Evolutionary conservation across 164 flowering plant genomes (phyloP).

Genomic region (Euptelea pleiosperma): DNA sequence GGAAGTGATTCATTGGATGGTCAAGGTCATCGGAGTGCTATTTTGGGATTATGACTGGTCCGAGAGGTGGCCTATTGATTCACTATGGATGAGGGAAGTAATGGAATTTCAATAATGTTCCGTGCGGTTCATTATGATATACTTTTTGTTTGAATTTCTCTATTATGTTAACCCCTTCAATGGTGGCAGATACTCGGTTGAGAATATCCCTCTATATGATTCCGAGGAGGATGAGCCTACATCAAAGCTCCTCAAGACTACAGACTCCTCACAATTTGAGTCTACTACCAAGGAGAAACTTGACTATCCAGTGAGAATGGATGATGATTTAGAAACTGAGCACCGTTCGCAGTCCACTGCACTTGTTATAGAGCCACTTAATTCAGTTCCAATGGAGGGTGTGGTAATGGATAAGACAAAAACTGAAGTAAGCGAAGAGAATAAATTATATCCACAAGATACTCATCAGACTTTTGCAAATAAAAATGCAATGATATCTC

Average conservation of each 20-base stretch:
- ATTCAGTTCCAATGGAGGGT: slow-evolving; percentile 37
- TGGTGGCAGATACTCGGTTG: slow-evolving; percentile 68
- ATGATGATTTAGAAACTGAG: slow-evolving; percentile 19
- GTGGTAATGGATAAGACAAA: slow-evolving; percentile 25
- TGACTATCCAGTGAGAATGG: slow-evolving; percentile 25
- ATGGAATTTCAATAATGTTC: background rate
- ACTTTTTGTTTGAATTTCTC: background rate
- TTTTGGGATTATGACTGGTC: no score
- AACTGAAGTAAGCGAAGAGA: slow-evolving; percentile 38
- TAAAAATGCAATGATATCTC: slow-evolving; percentile 52
- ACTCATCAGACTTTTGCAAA: slow-evolving; percentile 36
- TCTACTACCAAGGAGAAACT: slow-evolving; percentile 11
- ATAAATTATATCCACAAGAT: slow-evolving; percentile 26
- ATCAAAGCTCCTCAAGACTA: slow-evolving; percentile 27
- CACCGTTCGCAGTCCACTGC: slow-evolving; percentile 26
- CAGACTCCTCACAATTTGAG: slow-evolving; percentile 22
- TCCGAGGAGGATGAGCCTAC: slow-evolving; percentile 88
- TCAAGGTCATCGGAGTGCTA: no score
- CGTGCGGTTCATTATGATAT: background rate
- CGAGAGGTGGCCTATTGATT: background rate
- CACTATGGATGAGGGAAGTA: background rate
- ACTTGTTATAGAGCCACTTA: slow-evolving; percentile 28
- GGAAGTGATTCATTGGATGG: no score
- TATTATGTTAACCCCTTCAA: background rate
- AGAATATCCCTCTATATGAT: slow-evolving; percentile 86